These are phyloP conservation scores for Scutellaria minor DNA, from an alignment of 257 asterid genomes.

Conservation along the genomic window DNA sequence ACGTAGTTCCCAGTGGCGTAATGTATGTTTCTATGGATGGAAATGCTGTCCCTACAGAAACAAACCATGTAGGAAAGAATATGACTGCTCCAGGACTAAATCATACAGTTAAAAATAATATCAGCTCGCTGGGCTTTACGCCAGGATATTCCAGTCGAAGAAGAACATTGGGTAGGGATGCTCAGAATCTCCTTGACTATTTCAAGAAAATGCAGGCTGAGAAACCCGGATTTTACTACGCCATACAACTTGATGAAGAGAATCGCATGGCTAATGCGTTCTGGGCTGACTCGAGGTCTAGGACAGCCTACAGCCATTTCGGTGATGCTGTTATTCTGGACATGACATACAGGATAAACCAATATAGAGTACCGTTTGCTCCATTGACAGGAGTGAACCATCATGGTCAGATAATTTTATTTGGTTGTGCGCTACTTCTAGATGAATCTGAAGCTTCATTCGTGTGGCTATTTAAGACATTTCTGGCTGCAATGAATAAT, in stretches of 20 bases:
- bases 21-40: slow-evolving; percentile 81
- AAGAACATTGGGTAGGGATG: slow-evolving; percentile 78
- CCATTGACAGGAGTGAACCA: slow-evolving; percentile 94
- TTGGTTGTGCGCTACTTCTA: slow-evolving; percentile 81
- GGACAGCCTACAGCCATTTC: slow-evolving; percentile 80
- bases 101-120: slow-evolving; percentile 40
- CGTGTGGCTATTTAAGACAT: slow-evolving; percentile 85
- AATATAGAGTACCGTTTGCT: slow-evolving; percentile 72
- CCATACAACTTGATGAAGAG: slow-evolving; percentile 89
- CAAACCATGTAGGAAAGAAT: slow-evolving; percentile 48
- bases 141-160: slow-evolving; percentile 48
- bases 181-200: slow-evolving; percentile 86
- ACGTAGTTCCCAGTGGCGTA: slow-evolving; percentile 71
- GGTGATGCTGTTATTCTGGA: slow-evolving; percentile 86
- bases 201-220: slow-evolving; percentile 93
- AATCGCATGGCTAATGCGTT: slow-evolving; percentile 85
- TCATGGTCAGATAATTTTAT: slow-evolving; percentile 85
- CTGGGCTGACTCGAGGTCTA: slow-evolving; percentile 95
- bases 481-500: slow-evolving; percentile 78
- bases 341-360: slow-evolving; percentile 65
- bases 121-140: slow-evolving; percentile 40
- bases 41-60: slow-evolving; percentile 47
- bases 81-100: slow-evolving; percentile 46
- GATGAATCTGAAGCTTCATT: slow-evolving; percentile 90
- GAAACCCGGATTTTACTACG: slow-evolving; percentile 93